Evolutionary conservation across 768 basidiomycete species (phyloP), one percentile per base, ranked within the genome.

Genomic region (Leccinum subtestaceum): DNA sequence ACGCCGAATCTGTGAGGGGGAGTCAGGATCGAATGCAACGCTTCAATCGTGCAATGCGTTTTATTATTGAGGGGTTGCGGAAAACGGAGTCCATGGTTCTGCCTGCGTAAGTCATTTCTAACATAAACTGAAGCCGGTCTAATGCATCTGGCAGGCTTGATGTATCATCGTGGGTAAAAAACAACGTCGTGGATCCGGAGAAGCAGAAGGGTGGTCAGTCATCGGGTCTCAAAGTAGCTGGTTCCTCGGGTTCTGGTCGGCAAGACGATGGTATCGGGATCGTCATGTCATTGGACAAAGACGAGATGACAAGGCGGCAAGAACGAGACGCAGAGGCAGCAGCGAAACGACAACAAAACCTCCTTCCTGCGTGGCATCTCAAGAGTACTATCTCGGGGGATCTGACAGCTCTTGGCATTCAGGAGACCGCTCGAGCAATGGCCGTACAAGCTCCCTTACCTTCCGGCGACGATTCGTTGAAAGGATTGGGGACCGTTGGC

Each of bases 11-110:
- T 59, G 88, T 91, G 6, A 77, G 78, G 59, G 92, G 91, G 10
- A 92, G 88, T 66, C 90, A 96, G 75, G 96, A 98, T 72, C 83
- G 93, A 59, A 97, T 98, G 94, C 91, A 95, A 74, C 80, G 93
- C 62, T 95, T 98, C 73, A 96, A 97, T 72, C 80, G 85, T 62
- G 91, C 95, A 72, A 95, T 95, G 80, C 82, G 88, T 32, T 89
- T 88, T 66, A 85, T 98, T 49, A 82, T 89, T 34, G 93, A 95
- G 63, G 90, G 93, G 4, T 73, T 99, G 65, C 88, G 93, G 67
- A 89, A 87, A 72, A 92, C 93, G 60, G 96, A 98, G 68, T 82
- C 84, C 21, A 91, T 95, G 84, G 80, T 88, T 32, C 75, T 96
- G 47, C 93, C 93, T 48, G 86, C 85, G 88, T 95, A 67, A 57